Evolutionary conservation across 2,329 filamentous ascomycete genomes (phyloP), one percentile per base, ranked within the genome.

Genomic region (Tolypocladium tundrense): DNA sequence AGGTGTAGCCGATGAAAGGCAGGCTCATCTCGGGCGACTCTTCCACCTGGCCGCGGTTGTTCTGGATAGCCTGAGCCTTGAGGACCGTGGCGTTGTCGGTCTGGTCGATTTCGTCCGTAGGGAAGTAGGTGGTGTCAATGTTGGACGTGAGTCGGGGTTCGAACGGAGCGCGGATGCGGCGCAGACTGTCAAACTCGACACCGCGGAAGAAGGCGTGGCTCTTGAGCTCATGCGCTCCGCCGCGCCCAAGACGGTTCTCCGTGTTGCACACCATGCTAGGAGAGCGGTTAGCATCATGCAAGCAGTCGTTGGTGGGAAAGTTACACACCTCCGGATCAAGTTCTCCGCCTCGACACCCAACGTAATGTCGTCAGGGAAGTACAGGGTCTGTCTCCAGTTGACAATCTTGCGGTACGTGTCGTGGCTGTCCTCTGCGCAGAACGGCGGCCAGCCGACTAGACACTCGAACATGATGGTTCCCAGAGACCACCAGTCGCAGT

Each of bases 401-500:
- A 99, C 91, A 72, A 99, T 99, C 82, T 99, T 99, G 65, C 93
- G 88, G 76, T 99, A 99, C 1, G 94, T 97, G 73, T 97, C 94
- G 70, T 96, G 93, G 60, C 91, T 90, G 71, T 97, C 93, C 72
- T 99, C 94, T 24, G 94, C 93, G 72, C 94, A 99, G 83, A 99
- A 99, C 37, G 94, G 94, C 57, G 94, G 94, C 94, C 94, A 99
- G 67, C 94, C 94, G 61, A 99, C 91, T 65, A 99, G 81, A 73
- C 94, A 99, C 75, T 99, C 94, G 68, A 97, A 99, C 94, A 99
- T 97, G 76, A 99, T 99, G 51, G 94, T 97, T 56, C 94, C 94
- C 54, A 99, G 83, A 27, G 90, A 96, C 94, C 94, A 99, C 94
- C 94, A 99, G 79, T 99, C 94, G 72, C 94, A 99, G 70, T 95